Base-by-base conservation (phyloP, 2,329 filamentous ascomycete species). In the Penicillium sp. region DNA sequence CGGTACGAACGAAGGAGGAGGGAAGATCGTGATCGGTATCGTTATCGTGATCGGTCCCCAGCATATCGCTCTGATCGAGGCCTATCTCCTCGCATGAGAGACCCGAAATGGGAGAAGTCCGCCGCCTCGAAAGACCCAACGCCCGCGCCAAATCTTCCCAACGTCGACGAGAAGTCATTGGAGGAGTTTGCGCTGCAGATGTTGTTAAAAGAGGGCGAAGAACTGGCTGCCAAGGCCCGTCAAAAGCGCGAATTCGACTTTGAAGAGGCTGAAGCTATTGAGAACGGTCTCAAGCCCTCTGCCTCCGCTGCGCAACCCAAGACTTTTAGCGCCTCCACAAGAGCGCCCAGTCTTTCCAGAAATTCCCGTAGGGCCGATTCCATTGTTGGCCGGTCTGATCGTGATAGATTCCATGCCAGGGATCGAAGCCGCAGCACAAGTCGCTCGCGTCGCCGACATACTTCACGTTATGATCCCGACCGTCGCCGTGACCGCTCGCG, bases 151-250 rank as follows among this genome's bases (percentile, higher is more conserved):
- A 48, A 51, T 34, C 45, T 51, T 27, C 47, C 56, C 3, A 66
- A 66, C 8, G 72, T 78, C 42, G 72, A 74, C 48, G 76, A 80
- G 49, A 79, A 80, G 60, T 72, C 76, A 13, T 60, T 82, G 39
- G 78, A 81, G 56, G 74, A 78, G 52, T 70, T 76, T 34, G 79
- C 79, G 9, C 66, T 81, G 45, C 72, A 79, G 48, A 60, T 76
- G 51, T 68, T 82, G 9, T 57, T 81, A 24, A 73, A 71, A 54
- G 79, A 82, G 62, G 76, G 77, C 41, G 73, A 79, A 55, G 72
- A 77, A 53, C 68, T 78, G 51, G 75, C 76, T 7, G 76, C 76
- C 25, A 79, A 77, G 56, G 70, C 73, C 3, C 67, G 69, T 34
- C 69, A 73, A 50, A 72, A 75, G 47, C 74, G 74, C 4, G 76